Evolutionary conservation across 164 flowering plant species (phyloP).

Genomic region (Platanus orientalis): DNA sequence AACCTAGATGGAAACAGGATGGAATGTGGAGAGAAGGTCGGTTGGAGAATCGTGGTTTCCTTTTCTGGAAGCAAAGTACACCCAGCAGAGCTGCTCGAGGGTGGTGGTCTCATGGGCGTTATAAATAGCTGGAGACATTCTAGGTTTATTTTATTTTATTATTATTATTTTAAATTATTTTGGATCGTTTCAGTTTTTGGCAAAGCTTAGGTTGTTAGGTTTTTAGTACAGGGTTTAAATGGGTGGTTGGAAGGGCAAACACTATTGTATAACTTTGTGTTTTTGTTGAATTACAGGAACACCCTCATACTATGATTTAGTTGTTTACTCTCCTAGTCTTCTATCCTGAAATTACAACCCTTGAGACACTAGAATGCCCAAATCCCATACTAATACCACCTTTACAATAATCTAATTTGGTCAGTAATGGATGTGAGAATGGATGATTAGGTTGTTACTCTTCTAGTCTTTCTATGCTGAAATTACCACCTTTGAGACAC

Average conservation of each 20-base stretch:
- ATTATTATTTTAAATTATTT: constrained; percentile 15
- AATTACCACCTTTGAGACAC: too few species aligned
- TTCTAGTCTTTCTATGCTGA: too few species aligned
- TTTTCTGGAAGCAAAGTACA: constrained; percentile 16
- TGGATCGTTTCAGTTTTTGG: constrained; percentile 15
- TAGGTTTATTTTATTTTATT: too few species aligned
- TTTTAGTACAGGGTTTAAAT: constrained; percentile 10
- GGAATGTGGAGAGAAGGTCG: constrained; percentile 6
- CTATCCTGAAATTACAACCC: too few species aligned
- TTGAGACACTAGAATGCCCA: too few species aligned
- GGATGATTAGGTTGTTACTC: too few species aligned
- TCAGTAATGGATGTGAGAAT: too few species aligned
- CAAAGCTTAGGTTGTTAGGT: constrained; percentile 11
- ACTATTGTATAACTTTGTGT: not conserved
- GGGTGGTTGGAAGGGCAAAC: constrained; percentile 8
- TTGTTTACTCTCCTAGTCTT: too few species aligned
- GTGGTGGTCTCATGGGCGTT: constrained; percentile 16
- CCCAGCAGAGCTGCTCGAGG: constrained; percentile 13
- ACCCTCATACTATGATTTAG: not conserved
- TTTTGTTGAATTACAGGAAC: not conserved
- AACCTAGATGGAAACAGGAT: not conserved
- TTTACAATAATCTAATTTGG: too few species aligned
- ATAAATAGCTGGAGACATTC: constrained; percentile 13
- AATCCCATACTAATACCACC: too few species aligned
- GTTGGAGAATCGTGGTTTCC: constrained; percentile 7